Evolutionary conservation across 1,284 basidiomycete genomes (phyloP).

Genomic region (Papiliotrema laurentii): DNA sequence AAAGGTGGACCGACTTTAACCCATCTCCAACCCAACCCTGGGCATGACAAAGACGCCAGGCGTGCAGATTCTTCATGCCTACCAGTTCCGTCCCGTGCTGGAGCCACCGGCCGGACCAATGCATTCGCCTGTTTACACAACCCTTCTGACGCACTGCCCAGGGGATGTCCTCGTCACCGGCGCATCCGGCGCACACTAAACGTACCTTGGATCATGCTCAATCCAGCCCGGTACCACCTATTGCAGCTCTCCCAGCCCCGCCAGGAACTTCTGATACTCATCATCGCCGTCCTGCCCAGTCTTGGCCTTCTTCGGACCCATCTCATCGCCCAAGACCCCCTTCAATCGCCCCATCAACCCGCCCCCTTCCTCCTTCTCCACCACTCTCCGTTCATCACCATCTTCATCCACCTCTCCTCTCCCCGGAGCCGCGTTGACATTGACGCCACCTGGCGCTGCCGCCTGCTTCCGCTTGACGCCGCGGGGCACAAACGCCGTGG

Average conservation of each 20-base stretch:
- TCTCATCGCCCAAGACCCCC: conserved; percentile 22
- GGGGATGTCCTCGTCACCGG: no score
- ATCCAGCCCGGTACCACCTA: conserved; percentile 3
- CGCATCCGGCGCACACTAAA: no score
- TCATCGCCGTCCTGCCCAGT: conserved; percentile 24
- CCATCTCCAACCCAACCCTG: no score
- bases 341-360: conserved; percentile 43
- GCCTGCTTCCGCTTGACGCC: conserved; percentile 43
- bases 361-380: conserved; percentile 12
- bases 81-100: no score
- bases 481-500: conserved; percentile 76
- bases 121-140: no score
- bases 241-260: conserved; percentile 34
- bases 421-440: conserved; percentile 40
- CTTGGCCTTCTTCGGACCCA: conserved; percentile 15
- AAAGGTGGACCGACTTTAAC: no score
- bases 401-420: conserved; percentile 36
- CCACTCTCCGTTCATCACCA: conserved; percentile 27
- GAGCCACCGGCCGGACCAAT: no score
- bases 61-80: no score
- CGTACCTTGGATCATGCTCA: no score
- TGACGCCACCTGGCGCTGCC: conserved; percentile 6
- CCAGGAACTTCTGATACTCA: conserved; percentile 43
- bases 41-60: no score
- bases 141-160: no score